Base-by-base conservation (phyloP, 2,329 filamentous ascomycete genomes). In the Aureobasidium uvarum region DNA sequence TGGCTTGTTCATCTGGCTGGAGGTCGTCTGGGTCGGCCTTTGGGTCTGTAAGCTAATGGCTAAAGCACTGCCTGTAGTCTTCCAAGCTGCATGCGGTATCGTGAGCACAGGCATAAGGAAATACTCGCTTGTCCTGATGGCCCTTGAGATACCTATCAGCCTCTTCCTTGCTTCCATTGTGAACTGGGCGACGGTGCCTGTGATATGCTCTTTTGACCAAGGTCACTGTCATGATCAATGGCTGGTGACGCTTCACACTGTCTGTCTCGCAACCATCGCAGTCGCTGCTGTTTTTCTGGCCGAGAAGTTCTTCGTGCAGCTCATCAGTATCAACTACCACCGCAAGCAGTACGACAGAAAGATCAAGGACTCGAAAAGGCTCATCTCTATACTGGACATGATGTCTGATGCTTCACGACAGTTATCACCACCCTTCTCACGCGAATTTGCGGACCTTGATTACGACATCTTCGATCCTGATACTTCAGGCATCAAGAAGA, bases 371-470 rank as follows among this genome's bases (percentile, higher is more conserved):
- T 93, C 90, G 38, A 96, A 96, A 79, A 86, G 84, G 56, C 87
- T 91, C 67, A 84, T 96, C 38, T 81, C 84, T 70, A 82, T 96
- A 5, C 80, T 96, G 1, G 87, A 89, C 20, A 79, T 91, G 16
- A 84, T 96, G 67, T 95, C 92, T 73, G 91, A 95, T 67, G 90
- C 90, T 11, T 95, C 90, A 8, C 84, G 90, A 52, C 84, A 85
- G 14, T 80, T 96, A 59, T 96, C 96, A 72, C 91, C 92, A 45
- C 89, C 91, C 80, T 93, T 92, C 78, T 93, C 90, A 75, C 81
- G 78, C 16, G 91, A 95, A 72, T 96, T 96, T 70, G 79, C 82
- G 25, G 87, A 92, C 14, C 91, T 96, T 74, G 92, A 96, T 76
- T 87, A 89, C 71, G 81, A 90, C 71, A 94, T 96, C 74, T 90